A percentile compares a stretch with the other conserved stretches of the same genome.
Evolutionary conservation across 2,329 filamentous ascomycete genomes (phyloP).

Genomic region (Trichophyton verrucosum): DNA sequence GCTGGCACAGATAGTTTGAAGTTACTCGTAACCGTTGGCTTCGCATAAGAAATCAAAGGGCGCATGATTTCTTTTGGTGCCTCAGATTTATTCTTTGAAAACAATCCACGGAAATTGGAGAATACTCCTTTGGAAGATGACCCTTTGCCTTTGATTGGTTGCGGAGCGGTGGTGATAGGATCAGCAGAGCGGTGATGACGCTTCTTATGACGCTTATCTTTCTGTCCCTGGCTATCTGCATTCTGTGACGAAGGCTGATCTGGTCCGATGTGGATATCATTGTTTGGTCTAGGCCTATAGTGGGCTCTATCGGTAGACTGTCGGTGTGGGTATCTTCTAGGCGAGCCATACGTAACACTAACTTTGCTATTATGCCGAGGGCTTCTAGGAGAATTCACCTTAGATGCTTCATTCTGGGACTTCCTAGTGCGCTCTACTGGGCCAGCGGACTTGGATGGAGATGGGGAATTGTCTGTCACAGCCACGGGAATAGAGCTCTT

Average conservation of each 20-base stretch:
- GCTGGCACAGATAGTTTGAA: neutral
- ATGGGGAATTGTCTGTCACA: neutral
- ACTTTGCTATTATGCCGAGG: neutral
- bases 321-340: slow-evolving; percentile 4
- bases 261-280: neutral
- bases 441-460: neutral
- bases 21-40: neutral
- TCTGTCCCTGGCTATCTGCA: neutral
- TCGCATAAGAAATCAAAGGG: neutral
- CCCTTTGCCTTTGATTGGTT: slow-evolving; percentile 3
- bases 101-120: slow-evolving; percentile 15
- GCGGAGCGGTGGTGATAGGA: neutral
- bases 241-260: neutral
- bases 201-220: slow-evolving; percentile 3
- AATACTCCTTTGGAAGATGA: slow-evolving; percentile 11
- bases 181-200: neutral
- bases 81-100: slow-evolving; percentile 13
- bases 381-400: slow-evolving; percentile 3
- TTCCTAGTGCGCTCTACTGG: neutral
- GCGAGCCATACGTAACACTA: slow-evolving; percentile 6
- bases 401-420: neutral
- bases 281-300: slow-evolving; percentile 8
- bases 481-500: neutral
- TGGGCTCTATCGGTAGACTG: slow-evolving; percentile 4
- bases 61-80: slow-evolving; percentile 1